These are phyloP conservation scores for Fragaria ananassa DNA, from an alignment of 306 rosid species.

Conservation along the genomic window DNA sequence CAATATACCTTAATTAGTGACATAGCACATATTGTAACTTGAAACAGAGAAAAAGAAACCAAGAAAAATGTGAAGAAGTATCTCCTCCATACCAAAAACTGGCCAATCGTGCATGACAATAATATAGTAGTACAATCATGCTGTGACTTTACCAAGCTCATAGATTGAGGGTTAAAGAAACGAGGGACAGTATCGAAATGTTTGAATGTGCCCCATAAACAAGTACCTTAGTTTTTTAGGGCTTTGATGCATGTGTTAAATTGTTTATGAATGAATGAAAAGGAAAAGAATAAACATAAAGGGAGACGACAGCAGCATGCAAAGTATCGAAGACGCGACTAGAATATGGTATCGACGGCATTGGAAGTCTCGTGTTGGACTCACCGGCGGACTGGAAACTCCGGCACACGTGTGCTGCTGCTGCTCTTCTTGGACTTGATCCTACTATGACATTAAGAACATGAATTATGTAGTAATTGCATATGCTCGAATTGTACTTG, in stretches of 20 bases:
- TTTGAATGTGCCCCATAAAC: slow-evolving; percentile 4
- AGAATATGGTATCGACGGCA: slow-evolving; percentile 14
- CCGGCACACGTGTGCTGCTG: slow-evolving; percentile 29
- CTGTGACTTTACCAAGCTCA: neutral
- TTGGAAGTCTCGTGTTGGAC: slow-evolving; percentile 34
- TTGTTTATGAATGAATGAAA: neutral
- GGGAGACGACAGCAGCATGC: slow-evolving; percentile 55
- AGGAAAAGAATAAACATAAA: neutral
- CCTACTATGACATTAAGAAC: neutral
- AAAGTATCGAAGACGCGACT: slow-evolving; percentile 33
- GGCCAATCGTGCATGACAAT: neutral
- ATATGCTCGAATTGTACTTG: neutral
- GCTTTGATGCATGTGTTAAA: neutral
- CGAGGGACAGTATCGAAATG: neutral
- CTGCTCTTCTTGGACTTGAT: neutral
- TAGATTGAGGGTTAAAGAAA: neutral
- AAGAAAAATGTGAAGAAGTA: neutral
- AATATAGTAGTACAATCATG: neutral
- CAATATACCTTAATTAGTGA: neutral
- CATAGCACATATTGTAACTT: neutral
- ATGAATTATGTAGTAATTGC: neutral
- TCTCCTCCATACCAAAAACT: neutral
- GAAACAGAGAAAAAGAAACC: neutral
- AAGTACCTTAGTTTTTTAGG: neutral
- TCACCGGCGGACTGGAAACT: slow-evolving; percentile 10